Conservation (phyloP, 2,329 filamentous ascomycete genomes). For the Fusarium equiseti region DNA sequence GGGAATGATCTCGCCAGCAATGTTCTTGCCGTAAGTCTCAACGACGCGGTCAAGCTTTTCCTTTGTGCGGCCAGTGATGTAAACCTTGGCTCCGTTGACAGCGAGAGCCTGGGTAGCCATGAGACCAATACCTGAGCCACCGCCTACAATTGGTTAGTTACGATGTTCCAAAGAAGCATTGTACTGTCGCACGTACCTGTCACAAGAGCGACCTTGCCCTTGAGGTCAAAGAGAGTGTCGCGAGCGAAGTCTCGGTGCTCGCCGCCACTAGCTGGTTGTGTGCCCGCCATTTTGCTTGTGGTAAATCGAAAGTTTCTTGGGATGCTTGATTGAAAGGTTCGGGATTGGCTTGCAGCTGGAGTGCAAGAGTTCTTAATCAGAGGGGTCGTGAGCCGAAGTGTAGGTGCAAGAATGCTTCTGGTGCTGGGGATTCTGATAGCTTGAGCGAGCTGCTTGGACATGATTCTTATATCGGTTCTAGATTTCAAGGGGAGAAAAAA, state of each 20-base stretch:
- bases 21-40: conserved; percentile 66
- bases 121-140: conserved; percentile 73
- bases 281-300: conserved; percentile 34
- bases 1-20: conserved; percentile 67
- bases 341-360: background rate
- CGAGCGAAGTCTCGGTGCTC: conserved; percentile 51
- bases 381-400: conserved; percentile 6
- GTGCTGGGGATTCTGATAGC: conserved; percentile 3
- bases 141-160: conserved; percentile 49
- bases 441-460: conserved; percentile 22
- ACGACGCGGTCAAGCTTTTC: conserved; percentile 73
- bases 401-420: conserved; percentile 13
- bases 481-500: background rate
- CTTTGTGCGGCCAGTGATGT: conserved; percentile 74
- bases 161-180: background rate
- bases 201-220: conserved; percentile 59
- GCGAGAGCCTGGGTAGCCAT: conserved; percentile 78
- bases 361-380: conserved; percentile 5
- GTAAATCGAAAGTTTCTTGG: background rate
- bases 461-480: conserved; percentile 27
- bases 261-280: conserved; percentile 33
- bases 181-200: conserved; percentile 52
- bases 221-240: conserved; percentile 57
- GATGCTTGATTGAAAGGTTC: conserved; percentile 15
- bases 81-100: conserved; percentile 75